phyloP scores from a whole-genome alignment of 2,329 filamentous ascomycete genomes.

The Aspergillus spinulosporus region DNA sequence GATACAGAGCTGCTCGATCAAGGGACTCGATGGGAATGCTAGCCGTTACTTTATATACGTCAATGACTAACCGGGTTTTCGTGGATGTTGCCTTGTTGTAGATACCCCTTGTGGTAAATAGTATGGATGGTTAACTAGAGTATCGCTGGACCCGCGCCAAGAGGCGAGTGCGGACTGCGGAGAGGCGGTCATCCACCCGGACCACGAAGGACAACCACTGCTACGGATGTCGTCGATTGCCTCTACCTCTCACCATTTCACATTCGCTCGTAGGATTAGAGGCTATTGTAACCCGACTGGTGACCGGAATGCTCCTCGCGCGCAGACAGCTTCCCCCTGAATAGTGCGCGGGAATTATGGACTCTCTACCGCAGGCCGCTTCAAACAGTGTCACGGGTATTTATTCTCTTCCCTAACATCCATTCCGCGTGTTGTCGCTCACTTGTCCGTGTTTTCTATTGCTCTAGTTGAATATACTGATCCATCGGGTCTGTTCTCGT shows the following conservation, averaged over 20 bases:
- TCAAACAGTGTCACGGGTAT: constrained; percentile 73
- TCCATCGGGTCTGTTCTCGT: constrained; percentile 81
- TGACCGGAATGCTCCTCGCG: constrained; percentile 32
- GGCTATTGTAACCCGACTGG: constrained; percentile 9
- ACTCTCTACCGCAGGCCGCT: constrained; percentile 52
- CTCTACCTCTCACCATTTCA: neutral
- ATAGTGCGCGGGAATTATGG: constrained; percentile 40
- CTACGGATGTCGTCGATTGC: neutral
- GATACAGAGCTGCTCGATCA: neutral
- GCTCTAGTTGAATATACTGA: constrained; percentile 88
- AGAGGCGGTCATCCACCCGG: constrained; percentile 14
- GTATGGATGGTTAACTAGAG: neutral
- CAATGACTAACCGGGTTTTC: neutral
- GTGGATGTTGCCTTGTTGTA: too few species aligned
- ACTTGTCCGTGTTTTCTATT: constrained; percentile 21
- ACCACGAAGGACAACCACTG: constrained; percentile 2
- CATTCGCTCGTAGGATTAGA: neutral
- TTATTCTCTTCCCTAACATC: constrained; percentile 10
- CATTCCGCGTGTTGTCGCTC: constrained; percentile 13
- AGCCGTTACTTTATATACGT: neutral
- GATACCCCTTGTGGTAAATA: too few species aligned
- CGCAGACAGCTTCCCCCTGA: constrained; percentile 23
- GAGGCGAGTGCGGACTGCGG: constrained; percentile 17
- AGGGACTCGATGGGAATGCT: neutral
- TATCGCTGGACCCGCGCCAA: constrained; percentile 1